Conservation (phyloP, 1,139 yeast species). For the Trichomonascaceae sp. region DNA sequence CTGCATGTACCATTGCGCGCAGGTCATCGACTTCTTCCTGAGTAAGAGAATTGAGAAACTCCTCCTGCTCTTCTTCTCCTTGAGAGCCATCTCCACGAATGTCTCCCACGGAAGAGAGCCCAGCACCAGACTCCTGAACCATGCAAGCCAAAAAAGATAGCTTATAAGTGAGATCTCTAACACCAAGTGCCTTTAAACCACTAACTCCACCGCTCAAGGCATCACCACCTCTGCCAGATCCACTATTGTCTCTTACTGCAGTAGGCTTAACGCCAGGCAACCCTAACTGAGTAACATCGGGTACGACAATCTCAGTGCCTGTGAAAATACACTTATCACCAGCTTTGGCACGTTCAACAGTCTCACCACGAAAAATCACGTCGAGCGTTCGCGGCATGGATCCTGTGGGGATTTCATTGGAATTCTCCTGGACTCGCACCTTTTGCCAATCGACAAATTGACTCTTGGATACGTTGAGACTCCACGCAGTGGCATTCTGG, state of each 20-base stretch:
- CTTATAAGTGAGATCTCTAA: constrained; percentile 86
- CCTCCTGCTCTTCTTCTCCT: constrained; percentile 58
- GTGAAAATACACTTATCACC: constrained; percentile 95
- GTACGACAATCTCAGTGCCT: constrained; percentile 93
- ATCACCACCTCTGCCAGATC: constrained; percentile 53
- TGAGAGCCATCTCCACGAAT: constrained; percentile 38
- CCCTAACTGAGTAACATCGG: constrained; percentile 94
- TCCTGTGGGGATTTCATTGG: constrained; percentile 95
- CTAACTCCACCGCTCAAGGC: constrained; percentile 79
- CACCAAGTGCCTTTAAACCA: constrained; percentile 84
- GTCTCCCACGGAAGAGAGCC: constrained; percentile 38
- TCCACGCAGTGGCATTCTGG: constrained; percentile 82
- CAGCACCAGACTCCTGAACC: constrained; percentile 44
- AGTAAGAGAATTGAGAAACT: constrained; percentile 70
- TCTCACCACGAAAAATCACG: constrained; percentile 86
- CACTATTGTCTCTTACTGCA: constrained; percentile 58
- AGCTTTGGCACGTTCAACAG: constrained; percentile 95
- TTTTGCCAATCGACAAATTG: constrained; percentile 97
- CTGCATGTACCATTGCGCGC: constrained; percentile 87
- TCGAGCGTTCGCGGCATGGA: constrained; percentile 98
- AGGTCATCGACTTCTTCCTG: constrained; percentile 80
- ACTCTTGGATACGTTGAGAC: constrained; percentile 74
- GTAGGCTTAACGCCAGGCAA: constrained; percentile 93
- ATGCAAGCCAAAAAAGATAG: constrained; percentile 90
- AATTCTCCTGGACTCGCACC: constrained; percentile 90